Base-by-base conservation (phyloP, 441 rosid genomes). In the Eutrema salsugineum region DNA sequence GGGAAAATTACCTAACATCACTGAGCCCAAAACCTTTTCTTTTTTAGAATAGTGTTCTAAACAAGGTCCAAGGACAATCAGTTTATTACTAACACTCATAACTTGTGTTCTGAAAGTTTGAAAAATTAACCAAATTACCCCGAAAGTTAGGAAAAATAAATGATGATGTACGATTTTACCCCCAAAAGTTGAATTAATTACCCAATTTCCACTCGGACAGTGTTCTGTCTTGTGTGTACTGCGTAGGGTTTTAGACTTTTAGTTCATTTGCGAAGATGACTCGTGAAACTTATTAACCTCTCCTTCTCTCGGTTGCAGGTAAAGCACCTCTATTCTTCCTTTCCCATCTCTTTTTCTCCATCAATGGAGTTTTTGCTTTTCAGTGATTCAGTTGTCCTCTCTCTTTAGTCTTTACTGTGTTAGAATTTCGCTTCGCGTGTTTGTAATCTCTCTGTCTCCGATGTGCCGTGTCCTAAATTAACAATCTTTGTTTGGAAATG, bases 231-330 rank as follows among this genome's bases (percentile, higher is more conserved):
- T 32, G n/a, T 11, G 10, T 42, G 27, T 24, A 24, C 0, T 24
- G 62, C 57, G 63, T 76, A 70, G 76, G 79, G 79, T 63, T 76
- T 75, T 76, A 70, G 76, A 76, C 76, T 63, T 76, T 75, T 67
- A 76, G 75, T 11, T 48, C 69, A 28, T 75, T 62, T 44, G 55
- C 55, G 9, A 56, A 55, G 50, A 75, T 75, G 79, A 39, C 54
- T 55, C 70, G 14, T 39, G 49, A 57, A 12, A 32, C 24, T 15
- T 76, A 76, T 22, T 64, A 33, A 36, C 59, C 16, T 50, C 53
- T 44, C 33, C 57, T 35, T 64, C 72, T 56, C 67, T 44, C 7
- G 11, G 61, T 63, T 6, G 36, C 39, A 57, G 79, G 76, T 70
- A 76, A 55, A 64, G 44, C 67, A 49, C 6, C 14, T 20, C 12